Base-by-base conservation (phyloP, 176 grass and related monocot species). In the Alopecurus myosuroides region DNA sequence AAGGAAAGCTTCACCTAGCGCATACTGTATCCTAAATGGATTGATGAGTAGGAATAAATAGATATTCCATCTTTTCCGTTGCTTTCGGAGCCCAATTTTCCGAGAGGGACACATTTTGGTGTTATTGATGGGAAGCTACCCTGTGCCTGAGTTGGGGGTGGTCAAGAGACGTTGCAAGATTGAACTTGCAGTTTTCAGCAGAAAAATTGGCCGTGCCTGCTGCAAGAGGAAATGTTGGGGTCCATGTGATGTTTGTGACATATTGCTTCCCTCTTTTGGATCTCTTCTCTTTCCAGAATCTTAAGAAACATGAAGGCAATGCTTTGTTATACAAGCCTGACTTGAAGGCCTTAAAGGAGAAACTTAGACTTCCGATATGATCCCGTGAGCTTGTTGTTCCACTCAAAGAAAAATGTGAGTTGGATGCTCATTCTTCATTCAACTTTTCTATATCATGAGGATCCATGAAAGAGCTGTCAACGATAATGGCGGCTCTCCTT, bases 11-110 rank as follows among this genome's bases (percentile, higher is more conserved):
- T 94, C 44, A 94, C 95, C 18, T 97, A 92, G 95, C 81, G 93
- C 44, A 80, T 69, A 50, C 84, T 97, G 9, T 97, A 93, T 62
- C 95, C 95, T 34, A 92, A 97, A 89, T 97, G 95, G 95, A 97
- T 97, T 39, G 95, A 97, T 65, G 95, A 97, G 85, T 92, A 97
- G 81, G 90, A 97, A 92, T 88, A 94, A 83, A 91, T 78, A 10
- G 95, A 97, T 30, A 91, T 97, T 85, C 92, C 95, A 39, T 76
- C 88, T 33, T 97, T 92, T 48, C 95, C 90, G 0, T 81, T 61
- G 11, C 80, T 97, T 77, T 70, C 92, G 19, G 95, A 89, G 11
- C 95, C 92, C 75, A 75, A 36, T 80, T 79, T 87, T 71, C 86
- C 82, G 35, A 86, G 69, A 57, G 86, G 75, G 2, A 50, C 83